phyloP scores from a whole-genome alignment of 2,329 filamentous ascomycete genomes.

The Hymenoscyphus scutula region DNA sequence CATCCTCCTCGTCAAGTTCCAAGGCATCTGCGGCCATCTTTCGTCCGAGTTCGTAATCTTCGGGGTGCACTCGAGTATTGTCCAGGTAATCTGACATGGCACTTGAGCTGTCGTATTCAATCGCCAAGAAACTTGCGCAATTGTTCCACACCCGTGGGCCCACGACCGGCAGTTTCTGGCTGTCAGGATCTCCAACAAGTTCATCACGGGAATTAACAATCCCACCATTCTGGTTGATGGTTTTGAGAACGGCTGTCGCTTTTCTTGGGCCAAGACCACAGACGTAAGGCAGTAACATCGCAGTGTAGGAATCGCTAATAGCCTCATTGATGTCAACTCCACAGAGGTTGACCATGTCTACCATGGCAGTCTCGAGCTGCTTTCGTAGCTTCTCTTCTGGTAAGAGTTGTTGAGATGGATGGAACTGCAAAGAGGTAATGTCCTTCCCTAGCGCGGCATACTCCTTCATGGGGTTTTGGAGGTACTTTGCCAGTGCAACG shows the following conservation, averaged over 20 bases:
- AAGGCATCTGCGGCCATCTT: slow-evolving; percentile 98
- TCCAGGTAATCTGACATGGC: slow-evolving; percentile 87
- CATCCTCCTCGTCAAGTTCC: slow-evolving; percentile 95
- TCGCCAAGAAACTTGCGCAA: slow-evolving; percentile 90
- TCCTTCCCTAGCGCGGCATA: slow-evolving; percentile 92
- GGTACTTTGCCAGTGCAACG: slow-evolving; percentile 81
- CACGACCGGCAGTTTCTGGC: slow-evolving; percentile 73
- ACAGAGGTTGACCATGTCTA: slow-evolving; percentile 96
- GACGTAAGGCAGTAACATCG: slow-evolving; percentile 85
- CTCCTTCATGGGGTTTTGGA: slow-evolving; percentile 95
- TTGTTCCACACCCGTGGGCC: slow-evolving; percentile 93
- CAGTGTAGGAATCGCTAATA: slow-evolving; percentile 74
- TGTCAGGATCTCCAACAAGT: slow-evolving; percentile 83
- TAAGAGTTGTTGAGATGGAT: slow-evolving; percentile 84
- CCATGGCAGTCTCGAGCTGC: slow-evolving; percentile 91
- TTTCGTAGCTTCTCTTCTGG: slow-evolving; percentile 83
- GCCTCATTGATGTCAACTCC: slow-evolving; percentile 95
- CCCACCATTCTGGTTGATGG: slow-evolving; percentile 88
- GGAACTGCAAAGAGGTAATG: slow-evolving; percentile 81
- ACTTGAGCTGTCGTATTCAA: slow-evolving; percentile 82
- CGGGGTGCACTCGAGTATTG: slow-evolving; percentile 94
- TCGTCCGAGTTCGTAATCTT: slow-evolving; percentile 95
- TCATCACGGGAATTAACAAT: slow-evolving; percentile 81
- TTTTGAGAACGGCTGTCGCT: slow-evolving; percentile 79
- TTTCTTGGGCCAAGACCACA: slow-evolving; percentile 91